Percentiles rank a stretch among this genome's conserved stretches.
These are phyloP conservation scores for Yarrowia divulgata DNA, from an alignment of 805 yeast species.

Conservation along the genomic window DNA sequence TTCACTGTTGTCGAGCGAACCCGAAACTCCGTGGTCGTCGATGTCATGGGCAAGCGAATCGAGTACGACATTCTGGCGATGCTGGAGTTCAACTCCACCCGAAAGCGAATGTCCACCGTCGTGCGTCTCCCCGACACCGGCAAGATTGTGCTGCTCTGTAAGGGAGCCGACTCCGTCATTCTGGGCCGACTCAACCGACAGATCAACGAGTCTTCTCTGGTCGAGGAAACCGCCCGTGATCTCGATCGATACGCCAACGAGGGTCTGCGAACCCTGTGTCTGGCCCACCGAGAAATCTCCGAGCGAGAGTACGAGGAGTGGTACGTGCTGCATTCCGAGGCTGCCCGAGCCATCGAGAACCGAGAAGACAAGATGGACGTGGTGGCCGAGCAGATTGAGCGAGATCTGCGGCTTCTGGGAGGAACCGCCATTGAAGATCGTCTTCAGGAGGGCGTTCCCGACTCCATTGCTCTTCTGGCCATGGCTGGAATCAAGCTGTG, in stretches of 20 bases:
- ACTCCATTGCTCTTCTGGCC: slow-evolving; percentile 69
- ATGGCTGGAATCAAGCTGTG: slow-evolving; percentile 82
- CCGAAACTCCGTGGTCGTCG: slow-evolving; percentile 58
- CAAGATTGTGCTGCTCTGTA: slow-evolving; percentile 61
- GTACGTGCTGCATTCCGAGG: slow-evolving; percentile 63
- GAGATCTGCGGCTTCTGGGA: slow-evolving; percentile 66
- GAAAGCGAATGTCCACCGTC: slow-evolving; percentile 82
- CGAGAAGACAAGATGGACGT: slow-evolving; percentile 68
- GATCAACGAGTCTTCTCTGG: slow-evolving; percentile 55
- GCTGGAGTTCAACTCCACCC: slow-evolving; percentile 73
- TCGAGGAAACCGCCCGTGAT: slow-evolving; percentile 70
- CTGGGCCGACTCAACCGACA: slow-evolving; percentile 57
- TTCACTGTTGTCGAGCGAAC: slow-evolving; percentile 66
- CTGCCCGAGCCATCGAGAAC: slow-evolving; percentile 63
- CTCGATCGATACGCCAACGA: slow-evolving; percentile 78
- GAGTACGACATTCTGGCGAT: slow-evolving; percentile 64
- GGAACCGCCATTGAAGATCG: slow-evolving; percentile 87
- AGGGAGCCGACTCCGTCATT: slow-evolving; percentile 83
- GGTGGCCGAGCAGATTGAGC: slow-evolving; percentile 70
- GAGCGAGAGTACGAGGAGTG: slow-evolving; percentile 59
- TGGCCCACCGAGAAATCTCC: slow-evolving; percentile 66
- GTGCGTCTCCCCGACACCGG: slow-evolving; percentile 54
- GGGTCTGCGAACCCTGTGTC: slow-evolving; percentile 79
- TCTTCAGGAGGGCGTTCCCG: slow-evolving; percentile 83
- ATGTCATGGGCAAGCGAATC: slow-evolving; percentile 57